Conservation (phyloP, 768 basidiomycete genomes). For the Mycena belliarum region DNA sequence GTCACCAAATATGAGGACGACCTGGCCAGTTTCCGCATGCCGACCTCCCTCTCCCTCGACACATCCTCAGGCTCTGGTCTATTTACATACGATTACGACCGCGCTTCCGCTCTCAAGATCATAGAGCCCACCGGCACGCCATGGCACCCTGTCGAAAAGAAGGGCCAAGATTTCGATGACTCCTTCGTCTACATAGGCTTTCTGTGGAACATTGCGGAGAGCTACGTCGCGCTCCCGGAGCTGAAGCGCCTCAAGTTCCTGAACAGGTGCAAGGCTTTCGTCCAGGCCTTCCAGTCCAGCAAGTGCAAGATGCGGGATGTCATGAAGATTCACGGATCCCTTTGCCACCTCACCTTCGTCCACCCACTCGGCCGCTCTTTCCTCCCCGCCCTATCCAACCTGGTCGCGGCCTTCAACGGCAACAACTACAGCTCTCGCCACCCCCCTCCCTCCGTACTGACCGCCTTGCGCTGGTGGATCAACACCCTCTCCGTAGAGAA, state of each 20-base stretch:
- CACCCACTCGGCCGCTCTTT: not conserved
- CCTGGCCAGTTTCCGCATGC: not conserved
- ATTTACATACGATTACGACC: not conserved
- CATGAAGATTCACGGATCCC: not conserved
- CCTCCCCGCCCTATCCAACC: not conserved
- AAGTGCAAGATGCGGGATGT: not conserved
- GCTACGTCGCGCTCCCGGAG: not conserved
- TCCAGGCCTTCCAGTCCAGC: not conserved
- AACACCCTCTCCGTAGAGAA: not conserved
- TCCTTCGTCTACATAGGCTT: not conserved
- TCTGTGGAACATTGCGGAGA: not conserved
- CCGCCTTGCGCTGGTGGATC: not conserved
- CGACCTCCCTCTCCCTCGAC: not conserved
- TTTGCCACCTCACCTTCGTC: slow-evolving; percentile 1
- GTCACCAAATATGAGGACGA: not conserved
- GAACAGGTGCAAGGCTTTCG: not conserved
- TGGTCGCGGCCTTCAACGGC: not conserved
- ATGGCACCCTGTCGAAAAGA: not conserved
- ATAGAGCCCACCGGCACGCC: not conserved
- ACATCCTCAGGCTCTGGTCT: not conserved
- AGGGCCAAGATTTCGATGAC: not conserved
- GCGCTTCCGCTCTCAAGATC: not conserved
- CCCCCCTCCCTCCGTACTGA: not conserved
- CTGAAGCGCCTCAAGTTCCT: slow-evolving; percentile 27
- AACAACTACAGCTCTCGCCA: not conserved